Evolutionary conservation across 1,284 basidiomycete species (phyloP).

Genomic region (Ceratobasidium sp.): DNA sequence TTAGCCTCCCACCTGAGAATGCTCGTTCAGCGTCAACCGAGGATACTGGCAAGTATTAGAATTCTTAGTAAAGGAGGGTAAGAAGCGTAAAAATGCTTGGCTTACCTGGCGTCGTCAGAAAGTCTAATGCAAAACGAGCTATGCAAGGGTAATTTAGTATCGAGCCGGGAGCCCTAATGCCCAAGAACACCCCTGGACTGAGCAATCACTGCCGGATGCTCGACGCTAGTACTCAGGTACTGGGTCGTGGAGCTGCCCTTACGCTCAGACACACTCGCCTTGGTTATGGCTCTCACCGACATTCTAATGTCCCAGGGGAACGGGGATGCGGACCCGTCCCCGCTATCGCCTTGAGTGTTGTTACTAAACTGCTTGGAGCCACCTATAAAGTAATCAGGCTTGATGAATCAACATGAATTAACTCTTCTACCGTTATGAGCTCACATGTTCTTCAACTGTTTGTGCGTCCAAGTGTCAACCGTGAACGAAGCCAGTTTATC

Average conservation of each 20-base stretch:
- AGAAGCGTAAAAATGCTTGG: not conserved
- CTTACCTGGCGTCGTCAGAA: slow-evolving; percentile 18
- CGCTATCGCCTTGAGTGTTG: too few species aligned
- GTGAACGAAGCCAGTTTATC: too few species aligned
- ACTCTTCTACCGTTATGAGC: too few species aligned
- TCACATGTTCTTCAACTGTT: too few species aligned
- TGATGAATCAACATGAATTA: too few species aligned
- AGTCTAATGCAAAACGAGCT: slow-evolving; percentile 19
- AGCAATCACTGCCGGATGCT: not conserved
- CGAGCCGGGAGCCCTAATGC: slow-evolving; percentile 9
- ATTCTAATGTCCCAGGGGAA: too few species aligned
- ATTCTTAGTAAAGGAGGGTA: not conserved
- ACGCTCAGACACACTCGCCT: too few species aligned
- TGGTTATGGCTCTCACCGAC: too few species aligned
- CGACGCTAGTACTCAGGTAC: slow-evolving; percentile 18
- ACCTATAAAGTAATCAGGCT: too few species aligned
- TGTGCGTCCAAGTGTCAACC: too few species aligned
- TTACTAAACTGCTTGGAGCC: too few species aligned
- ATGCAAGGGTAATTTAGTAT: not conserved
- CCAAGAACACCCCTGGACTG: slow-evolving; percentile 9
- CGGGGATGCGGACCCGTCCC: too few species aligned
- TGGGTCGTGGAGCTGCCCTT: slow-evolving; percentile 6
- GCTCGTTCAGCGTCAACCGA: slow-evolving; percentile 25
- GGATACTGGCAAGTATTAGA: not conserved
- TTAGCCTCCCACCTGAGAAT: not conserved